Conservation (phyloP, 345 rosid genomes). For the Eucalyptus dawsonii region DNA sequence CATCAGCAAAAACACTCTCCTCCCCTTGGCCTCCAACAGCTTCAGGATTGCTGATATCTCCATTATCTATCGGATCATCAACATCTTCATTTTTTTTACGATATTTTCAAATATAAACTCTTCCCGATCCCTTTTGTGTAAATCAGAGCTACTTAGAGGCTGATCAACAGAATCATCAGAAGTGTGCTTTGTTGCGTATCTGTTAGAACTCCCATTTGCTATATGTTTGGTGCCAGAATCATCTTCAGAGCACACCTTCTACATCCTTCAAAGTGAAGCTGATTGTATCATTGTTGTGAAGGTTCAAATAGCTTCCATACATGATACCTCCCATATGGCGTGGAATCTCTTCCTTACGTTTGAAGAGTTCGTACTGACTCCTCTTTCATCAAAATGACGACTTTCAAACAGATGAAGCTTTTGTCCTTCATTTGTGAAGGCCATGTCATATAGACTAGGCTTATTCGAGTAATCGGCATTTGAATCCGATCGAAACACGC, state of each 20-base stretch:
- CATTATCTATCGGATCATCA: neutral
- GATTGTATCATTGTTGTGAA: neutral
- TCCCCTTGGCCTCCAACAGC: neutral
- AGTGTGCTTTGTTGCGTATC: neutral
- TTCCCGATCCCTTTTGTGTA: neutral
- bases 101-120: neutral
- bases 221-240: neutral
- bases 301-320: neutral
- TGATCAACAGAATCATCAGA: neutral
- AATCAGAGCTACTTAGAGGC: neutral
- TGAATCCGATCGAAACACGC: conserved; percentile 26
- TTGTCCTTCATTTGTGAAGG: neutral
- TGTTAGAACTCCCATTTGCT: neutral
- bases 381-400: conserved; percentile 11
- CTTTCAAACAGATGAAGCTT: conserved; percentile 1
- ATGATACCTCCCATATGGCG: neutral
- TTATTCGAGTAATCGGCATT: conserved; percentile 40
- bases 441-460: conserved; percentile 22
- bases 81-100: neutral
- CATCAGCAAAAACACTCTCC: conserved; percentile 15
- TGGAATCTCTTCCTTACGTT: neutral
- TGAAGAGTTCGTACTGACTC: neutral
- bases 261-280: neutral
- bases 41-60: conserved; percentile 12
- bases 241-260: neutral